These are phyloP conservation scores for Angophora floribunda DNA, from an alignment of 345 rosid genomes.

Conservation along the genomic window DNA sequence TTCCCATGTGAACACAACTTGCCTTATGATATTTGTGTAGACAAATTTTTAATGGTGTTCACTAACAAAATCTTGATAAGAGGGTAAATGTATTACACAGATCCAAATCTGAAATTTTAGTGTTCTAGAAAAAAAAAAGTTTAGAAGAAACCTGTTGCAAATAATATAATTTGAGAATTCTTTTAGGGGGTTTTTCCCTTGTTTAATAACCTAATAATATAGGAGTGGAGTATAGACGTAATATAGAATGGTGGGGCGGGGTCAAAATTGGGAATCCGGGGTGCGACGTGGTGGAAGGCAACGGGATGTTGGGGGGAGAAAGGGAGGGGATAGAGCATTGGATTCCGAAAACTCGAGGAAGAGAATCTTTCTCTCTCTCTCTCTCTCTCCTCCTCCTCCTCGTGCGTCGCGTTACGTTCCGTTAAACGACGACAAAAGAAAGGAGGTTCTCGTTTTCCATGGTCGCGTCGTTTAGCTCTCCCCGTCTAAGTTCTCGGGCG, in stretches of 20 bases:
- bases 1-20: too few species aligned
- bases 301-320: neutral
- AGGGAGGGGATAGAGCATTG: neutral
- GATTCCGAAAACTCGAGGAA: neutral
- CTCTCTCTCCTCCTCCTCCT: neutral
- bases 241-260: neutral
- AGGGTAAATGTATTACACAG: neutral
- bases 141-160: too few species aligned
- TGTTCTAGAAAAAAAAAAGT: too few species aligned
- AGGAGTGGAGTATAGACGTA: too few species aligned
- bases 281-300: neutral
- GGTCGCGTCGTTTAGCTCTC: neutral
- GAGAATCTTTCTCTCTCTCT: neutral
- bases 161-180: too few species aligned
- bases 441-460: too few species aligned
- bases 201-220: neutral
- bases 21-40: accelerated
- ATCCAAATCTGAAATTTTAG: neutral
- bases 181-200: too few species aligned
- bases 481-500: neutral
- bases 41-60: accelerated
- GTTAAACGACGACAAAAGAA: neutral
- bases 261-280: neutral
- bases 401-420: neutral
- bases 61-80: too few species aligned